Base-by-base conservation (phyloP, 768 basidiomycete species). In the Xerocomellus intermedius region DNA sequence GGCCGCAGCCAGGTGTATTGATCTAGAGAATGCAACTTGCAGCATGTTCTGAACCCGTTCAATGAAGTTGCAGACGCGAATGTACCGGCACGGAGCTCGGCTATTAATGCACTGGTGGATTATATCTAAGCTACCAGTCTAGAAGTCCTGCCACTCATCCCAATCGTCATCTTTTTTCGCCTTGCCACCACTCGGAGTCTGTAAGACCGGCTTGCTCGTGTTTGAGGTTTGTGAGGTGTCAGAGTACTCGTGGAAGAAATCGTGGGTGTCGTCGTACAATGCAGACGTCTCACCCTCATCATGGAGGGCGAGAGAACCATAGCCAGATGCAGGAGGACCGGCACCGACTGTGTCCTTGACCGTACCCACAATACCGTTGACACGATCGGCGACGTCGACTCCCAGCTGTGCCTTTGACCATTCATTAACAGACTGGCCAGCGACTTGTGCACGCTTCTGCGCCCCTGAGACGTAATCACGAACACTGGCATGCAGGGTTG, bases 61-160 rank as follows among this genome's bases (percentile, higher is more conserved):
- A 8, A 30, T 10, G 28, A 30, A 30, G 8, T 26, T 6, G 26
- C 26, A 42, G 21, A n/a, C 35, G 37, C 32, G 28, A 32, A 45
- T 35, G 19, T 26, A n/a, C 47, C 56, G 58, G 63, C 14, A 64
- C 66, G 66, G 66, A 68, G 57, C 66, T 52, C 60, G 64, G 59
- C 33, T 56, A 53, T 22, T 50, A 30, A 30, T 30, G 35, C 14
- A 39, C 53, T 55, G 45, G 57, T 51, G 22, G 46, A 57, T 39
- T 52, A 26, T 39, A 30, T 41, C 24, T 35, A 12, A 19, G 8
- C 8, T 37, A 16, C 21, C 35, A 38, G 46, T 51, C 75, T 82
- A 91, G 61, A 90, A 90, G 67, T 89, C 87, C 70, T 90, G 85
- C 89, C 89, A 91, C 46, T 88, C 88, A 57, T 86, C 83, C 84